Evolutionary conservation across 1,139 yeast genomes (phyloP), one percentile per base, ranked within the genome.

Genomic region (Lizanozyma gosingica): DNA sequence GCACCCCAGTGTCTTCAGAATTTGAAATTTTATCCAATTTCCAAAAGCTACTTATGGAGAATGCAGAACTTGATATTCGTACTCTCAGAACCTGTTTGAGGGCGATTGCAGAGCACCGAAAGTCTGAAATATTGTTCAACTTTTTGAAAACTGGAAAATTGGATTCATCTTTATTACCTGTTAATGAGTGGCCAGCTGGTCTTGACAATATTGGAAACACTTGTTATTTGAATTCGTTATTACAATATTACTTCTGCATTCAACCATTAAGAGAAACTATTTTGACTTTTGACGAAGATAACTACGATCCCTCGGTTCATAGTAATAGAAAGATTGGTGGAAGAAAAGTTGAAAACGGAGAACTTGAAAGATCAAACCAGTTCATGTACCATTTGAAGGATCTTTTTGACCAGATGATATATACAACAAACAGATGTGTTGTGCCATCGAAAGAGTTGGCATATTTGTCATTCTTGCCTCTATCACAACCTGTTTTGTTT

Each of bases 201-300:
- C 70, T 92, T 54, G 86, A 83, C 57, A 92, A 92, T 54, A 88
- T 88, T 49, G 97, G 98, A 32, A 92, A 92, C 55, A 90, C 98
- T 0, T 92, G 98, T 59, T 92, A 92, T 51, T 69, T 92, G 55
- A 92, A 92, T 55, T 88, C 97, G 0, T 67, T 92, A 40, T 64
- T 92, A 32, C 98, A 92, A 55, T 92, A 83, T 53, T 90, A 87
- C 56, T 92, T 87, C 60, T 83, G 90, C 9, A 78, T 92, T 39
- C 76, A 78, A 41, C 97, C 97, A 0, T 65, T 92, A 37, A 71
- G 97, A 43, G 78, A 83, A 1, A 72, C 76, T 46, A 73, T 87
- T 15, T 54, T 84, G 40, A 54, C 65, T 1, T 87, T 83, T 47
- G 69, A 71, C 37, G 71, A 63, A 39, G 47, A 50, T 14, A 52